Conservation (phyloP, 192 early-diverging fungal genomes). For the Coemansia sp. region DNA sequence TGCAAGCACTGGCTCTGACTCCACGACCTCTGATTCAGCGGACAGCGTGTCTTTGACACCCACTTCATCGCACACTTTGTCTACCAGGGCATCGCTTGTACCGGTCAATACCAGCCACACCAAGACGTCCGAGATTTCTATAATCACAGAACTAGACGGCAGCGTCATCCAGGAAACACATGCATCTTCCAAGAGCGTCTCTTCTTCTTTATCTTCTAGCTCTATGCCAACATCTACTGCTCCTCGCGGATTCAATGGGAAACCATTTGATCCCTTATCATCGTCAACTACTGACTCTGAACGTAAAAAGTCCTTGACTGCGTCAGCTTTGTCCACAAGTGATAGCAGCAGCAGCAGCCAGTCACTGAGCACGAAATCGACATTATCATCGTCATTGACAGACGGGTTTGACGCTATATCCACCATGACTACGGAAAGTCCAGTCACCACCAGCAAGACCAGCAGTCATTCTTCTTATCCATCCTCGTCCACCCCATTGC, state of each 20-base stretch:
- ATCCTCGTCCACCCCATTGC: background rate
- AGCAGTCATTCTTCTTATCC: background rate
- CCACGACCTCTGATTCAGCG: background rate
- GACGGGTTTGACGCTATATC: background rate
- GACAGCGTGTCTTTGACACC: background rate
- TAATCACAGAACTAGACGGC: slow-evolving; percentile 19
- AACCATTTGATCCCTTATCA: background rate
- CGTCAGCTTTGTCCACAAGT: background rate
- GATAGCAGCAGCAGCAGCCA: background rate
- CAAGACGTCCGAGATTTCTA: slow-evolving; percentile 21
- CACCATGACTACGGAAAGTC: background rate
- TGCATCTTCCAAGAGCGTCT: background rate
- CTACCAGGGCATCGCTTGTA: background rate
- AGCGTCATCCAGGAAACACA: background rate
- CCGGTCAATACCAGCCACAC: slow-evolving; percentile 19
- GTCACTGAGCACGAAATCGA: background rate
- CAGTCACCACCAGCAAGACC: background rate
- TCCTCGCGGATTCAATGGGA: background rate
- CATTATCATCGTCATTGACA: background rate
- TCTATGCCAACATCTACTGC: slow-evolving; percentile 1
- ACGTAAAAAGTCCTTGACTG: background rate
- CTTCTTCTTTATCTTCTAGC: background rate
- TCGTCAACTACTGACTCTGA: background rate
- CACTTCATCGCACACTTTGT: background rate
- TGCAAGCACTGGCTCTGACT: background rate